phyloP scores from a whole-genome alignment of 2,329 filamentous ascomycete species.

The Fusarium sp. region DNA sequence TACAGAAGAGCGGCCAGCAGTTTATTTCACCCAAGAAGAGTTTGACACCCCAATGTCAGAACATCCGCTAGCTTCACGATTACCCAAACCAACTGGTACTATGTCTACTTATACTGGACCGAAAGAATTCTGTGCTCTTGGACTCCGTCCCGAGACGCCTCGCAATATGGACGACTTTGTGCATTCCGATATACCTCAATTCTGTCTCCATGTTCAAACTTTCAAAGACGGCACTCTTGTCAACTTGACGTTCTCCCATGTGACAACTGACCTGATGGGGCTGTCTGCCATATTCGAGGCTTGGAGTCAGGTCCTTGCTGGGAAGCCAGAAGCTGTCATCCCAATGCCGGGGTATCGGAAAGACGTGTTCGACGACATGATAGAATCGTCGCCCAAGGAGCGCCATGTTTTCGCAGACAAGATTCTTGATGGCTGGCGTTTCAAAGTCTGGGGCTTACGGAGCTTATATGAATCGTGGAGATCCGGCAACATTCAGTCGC shows the following conservation, averaged over 20 bases:
- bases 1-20: neutral
- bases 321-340: neutral
- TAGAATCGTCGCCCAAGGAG: neutral
- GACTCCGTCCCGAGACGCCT: neutral
- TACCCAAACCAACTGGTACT: neutral
- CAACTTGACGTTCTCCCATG: constrained; percentile 6
- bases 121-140: constrained; percentile 10
- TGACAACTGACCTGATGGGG: constrained; percentile 16
- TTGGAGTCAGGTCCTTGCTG: constrained; percentile 9
- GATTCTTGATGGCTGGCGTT: constrained; percentile 9
- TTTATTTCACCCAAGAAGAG: constrained; percentile 3
- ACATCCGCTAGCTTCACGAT: constrained; percentile 3
- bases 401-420: constrained; percentile 1
- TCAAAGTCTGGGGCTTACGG: constrained; percentile 5
- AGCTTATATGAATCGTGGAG: constrained; percentile 13
- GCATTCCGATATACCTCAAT: constrained; percentile 5
- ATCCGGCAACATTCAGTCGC: neutral
- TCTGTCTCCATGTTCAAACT: constrained; percentile 14
- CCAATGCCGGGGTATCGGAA: neutral
- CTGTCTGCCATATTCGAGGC: constrained; percentile 12
- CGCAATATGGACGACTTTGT: constrained; percentile 12
- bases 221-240: constrained; percentile 22
- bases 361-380: neutral
- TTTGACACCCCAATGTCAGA: neutral
- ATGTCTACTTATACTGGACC: constrained; percentile 1